Base-by-base conservation (phyloP, 495 filamentous ascomycete species). In the Cercophora scortea region DNA sequence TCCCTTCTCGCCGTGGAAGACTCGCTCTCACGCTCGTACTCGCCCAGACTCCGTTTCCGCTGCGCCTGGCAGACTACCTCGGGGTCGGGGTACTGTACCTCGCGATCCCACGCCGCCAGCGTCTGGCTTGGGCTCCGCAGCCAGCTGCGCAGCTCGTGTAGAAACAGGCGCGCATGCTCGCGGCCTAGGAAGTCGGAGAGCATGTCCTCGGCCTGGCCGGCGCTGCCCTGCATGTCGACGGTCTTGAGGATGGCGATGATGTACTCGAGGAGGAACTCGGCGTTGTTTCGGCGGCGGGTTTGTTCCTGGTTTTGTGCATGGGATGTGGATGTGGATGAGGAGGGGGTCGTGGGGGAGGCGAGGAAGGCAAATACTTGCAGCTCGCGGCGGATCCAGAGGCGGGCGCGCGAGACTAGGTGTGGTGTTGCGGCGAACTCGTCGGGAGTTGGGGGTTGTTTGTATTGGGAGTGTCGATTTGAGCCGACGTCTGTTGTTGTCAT, bases 211-310 rank as follows among this genome's bases (percentile, higher is more conserved):
- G 93, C 90, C 53, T 92, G 86, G 5, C 91, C 90, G 11, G 79
- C 79, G 60, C 86, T 87, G 8, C 83, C 87, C 61, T 90, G 90
- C n/a, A 93, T 77, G 64, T 98, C 92, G 16, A 95, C 84, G 0
- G 87, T 89, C 59, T 90, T 94, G 39, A 98, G 71, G 43, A 98
- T 90, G 34, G 87, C 87, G 44, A 96, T 69, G 50, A 94, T 80
- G 60, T 95, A 96, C 57, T 93, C 89, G 17, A 96, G 81, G 19
- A 98, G 63, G 52, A 95, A 98, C 60, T 95, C 92, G 11, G 87
- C 83, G 64, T 92, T 94, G 57, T 85, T 87, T 4, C 78, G 77
- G 42, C 82, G 74, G 39, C 81, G 77, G 45, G 52, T 54, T 42
- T 56, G 62, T 50, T 56, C 47, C 1, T 34, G 8, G 46, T 69